Evolutionary conservation across 2,329 filamentous ascomycete species (phyloP), one percentile per base, ranked within the genome.

Genomic region (Aspergillus ruber): DNA sequence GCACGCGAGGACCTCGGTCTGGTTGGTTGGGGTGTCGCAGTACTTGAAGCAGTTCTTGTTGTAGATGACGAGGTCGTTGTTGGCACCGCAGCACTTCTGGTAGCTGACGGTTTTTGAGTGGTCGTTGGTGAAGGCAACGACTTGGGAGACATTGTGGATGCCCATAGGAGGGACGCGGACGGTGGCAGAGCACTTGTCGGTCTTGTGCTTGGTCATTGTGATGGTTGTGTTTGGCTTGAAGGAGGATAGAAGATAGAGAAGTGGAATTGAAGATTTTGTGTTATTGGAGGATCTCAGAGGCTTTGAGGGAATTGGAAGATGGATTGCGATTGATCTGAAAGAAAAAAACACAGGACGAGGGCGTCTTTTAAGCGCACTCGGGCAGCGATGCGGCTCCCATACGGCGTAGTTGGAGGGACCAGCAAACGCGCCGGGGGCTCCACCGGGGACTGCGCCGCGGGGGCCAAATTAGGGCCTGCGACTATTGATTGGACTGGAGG

Each of bases 101-200:
- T 29, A 42, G 12, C 15, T 25, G 10, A 8, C 6, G 12, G 40
- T 42, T 1, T 25, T n/a, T 25, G 5, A 3, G 17, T 25, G 40
- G 25, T 42, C 21, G 40, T 42, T 42, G 12, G 40, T 10, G 40
- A 42, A 42, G 21, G 40, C 40, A 21, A 42, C 40, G n/a, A 25
- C 40, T 42, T 42, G 40, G 6, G 20, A 25, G 20, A 7, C 18
- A 13, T 42, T 42, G 18, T 21, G 23, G 40, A 42, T 3, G 8
- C 25, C 6, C n/a, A 29, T 42, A 15, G 40, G 40, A n/a, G 40
- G 40, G 12, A 27, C 20, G 13, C 20, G 40, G 21, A 42, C 21
- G 12, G 12, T 25, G 20, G 40, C 3, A 9, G 40, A 23, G 25
- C 40, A 42, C n/a, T 7, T 25, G 40, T 18, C 10, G 36, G 33